Percentiles rank a stretch among this genome's conserved stretches.
Conservation (phyloP, 371 early-diverging fungal genomes). For the Nematocida minor region DNA sequence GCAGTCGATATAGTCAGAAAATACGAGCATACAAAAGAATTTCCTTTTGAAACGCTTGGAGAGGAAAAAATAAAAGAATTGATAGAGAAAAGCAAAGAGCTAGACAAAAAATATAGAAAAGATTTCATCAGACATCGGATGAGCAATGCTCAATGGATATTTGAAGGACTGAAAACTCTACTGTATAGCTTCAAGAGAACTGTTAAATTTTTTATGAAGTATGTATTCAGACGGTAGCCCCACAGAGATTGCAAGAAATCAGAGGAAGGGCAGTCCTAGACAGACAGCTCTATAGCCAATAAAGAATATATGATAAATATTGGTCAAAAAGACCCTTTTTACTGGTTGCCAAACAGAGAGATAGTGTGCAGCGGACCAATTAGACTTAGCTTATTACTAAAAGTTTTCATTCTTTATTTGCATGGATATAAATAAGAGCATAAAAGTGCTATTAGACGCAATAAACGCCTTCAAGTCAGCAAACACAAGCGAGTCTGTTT, state of each 20-base stretch:
- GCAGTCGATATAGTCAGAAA: background rate
- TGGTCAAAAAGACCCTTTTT: no score
- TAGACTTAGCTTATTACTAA: background rate
- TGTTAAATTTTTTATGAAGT: no score
- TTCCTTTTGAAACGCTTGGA: background rate
- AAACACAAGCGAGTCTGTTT: background rate
- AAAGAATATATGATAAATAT: no score
- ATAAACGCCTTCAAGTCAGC: background rate
- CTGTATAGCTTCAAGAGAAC: no score
- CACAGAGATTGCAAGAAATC: no score
- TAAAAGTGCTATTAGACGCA: background rate
- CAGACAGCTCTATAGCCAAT: no score
- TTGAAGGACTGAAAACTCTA: no score
- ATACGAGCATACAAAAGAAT: background rate
- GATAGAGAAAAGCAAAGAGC: background rate
- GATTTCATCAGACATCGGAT: no score
- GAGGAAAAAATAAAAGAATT: background rate
- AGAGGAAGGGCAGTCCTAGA: no score
- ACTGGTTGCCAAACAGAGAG: no score
- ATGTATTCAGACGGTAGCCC: no score
- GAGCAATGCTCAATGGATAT: no score
- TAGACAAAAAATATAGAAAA: background rate
- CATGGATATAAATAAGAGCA: background rate
- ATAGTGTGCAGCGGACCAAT: background rate
- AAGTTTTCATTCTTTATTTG: conserved; percentile 2